Conservation (phyloP, 208 protist species). For the Leishmania aethiopica region DNA sequence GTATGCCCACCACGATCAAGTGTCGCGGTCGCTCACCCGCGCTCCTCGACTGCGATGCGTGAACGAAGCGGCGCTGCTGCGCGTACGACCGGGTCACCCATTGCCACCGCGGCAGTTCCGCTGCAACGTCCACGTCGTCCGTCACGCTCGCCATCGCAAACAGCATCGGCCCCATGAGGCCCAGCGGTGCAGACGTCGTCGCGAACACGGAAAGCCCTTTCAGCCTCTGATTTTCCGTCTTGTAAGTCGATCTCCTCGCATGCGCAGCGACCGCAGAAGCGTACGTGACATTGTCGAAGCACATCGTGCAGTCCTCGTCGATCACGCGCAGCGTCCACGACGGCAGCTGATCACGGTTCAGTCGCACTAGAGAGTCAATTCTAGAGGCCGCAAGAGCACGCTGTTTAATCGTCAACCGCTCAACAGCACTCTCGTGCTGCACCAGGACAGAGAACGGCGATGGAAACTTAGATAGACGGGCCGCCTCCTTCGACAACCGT, state of each 20-base stretch:
- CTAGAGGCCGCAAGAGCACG: background rate
- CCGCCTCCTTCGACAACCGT: background rate
- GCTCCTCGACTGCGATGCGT: no score
- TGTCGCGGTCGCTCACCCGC: background rate
- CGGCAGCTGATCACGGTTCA: background rate
- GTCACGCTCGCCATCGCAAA: no score
- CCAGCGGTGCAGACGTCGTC: no score
- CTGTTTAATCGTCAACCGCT: background rate
- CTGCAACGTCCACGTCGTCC: no score
- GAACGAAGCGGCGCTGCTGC: no score
- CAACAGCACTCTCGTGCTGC: background rate
- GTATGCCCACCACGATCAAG: constrained; percentile 44
- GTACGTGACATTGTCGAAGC: background rate
- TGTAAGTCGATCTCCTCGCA: no score
- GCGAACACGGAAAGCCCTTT: no score
- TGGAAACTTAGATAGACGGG: background rate
- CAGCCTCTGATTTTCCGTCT: no score
- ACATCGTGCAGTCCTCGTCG: background rate
- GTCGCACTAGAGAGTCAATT: background rate
- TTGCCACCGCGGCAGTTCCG: no score
- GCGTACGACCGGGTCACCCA: no score
- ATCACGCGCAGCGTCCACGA: constrained; percentile 3
- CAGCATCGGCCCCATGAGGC: no score
- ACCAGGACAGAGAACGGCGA: background rate
- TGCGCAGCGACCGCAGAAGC: background rate